Base-by-base conservation (phyloP, 352 stramenopile species). In the Globisporangium lucens region DNA sequence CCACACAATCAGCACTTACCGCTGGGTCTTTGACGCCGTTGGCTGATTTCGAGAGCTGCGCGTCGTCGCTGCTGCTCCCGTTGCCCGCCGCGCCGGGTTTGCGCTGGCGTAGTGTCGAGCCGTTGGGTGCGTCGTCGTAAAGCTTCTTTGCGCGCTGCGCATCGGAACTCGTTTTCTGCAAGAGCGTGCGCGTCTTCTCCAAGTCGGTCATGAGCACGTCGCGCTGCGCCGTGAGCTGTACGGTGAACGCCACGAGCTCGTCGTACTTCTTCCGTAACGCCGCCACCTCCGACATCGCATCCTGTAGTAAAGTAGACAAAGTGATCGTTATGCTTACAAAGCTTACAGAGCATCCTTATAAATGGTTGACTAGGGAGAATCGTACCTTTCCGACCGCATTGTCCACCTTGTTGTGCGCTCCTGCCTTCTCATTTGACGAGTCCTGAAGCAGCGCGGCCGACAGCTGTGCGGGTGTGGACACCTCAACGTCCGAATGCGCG, bases 211-310 rank as follows among this genome's bases (percentile, higher is more conserved):
- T 91, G 65, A 96, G 70, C 52, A 90, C 84, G 64, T 96, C 87
- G 4, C 89, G 87, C 69, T 95, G 85, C 4, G 87, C 89, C 5
- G 89, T 96, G 51, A 96, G 65, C 63, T 96, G 89, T 61, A 96
- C 89, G 15, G 89, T 96, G 70, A 94, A 96, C 58, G 85, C 80
- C 67, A 96, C 89, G 64, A 96, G 79, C 85, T 96, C 89, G 65
- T 95, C 87, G 69, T 96, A 96, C 75, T 96, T 96, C 76, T 95
- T 95, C 57, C 88, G 85, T 30, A 96, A 68, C 17, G 74, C 74
- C 33, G 77, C 81, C 22, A 93, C 75, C 49, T 94, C 83, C 30
- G 79, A 69, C 12, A 89, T 78, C 15, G 75, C 64, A 64, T 91
- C 83, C 64, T 93, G 47, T 46, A 17, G 3, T 12, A 43, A 43